Base-by-base conservation (phyloP, 2,329 filamentous ascomycete genomes). In the Westerdykella aurantiaca region DNA sequence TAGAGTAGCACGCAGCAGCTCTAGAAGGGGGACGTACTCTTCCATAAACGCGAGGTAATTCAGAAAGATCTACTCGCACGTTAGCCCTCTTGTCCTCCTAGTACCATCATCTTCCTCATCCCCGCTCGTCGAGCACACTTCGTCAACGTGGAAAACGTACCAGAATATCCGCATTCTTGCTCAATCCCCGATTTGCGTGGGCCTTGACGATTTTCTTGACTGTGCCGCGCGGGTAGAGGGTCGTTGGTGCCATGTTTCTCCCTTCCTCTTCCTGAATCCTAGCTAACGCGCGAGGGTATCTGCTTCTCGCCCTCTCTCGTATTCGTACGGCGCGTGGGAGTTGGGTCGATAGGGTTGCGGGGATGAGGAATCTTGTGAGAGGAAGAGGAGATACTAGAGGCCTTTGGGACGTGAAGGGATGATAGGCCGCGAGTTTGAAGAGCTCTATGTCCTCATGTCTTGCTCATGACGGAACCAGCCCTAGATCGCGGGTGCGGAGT, bases 151-250 rank as follows among this genome's bases (percentile, higher is more conserved):
- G 25, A n/a, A 40, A 37, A 57, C 78, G 47, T 69, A 94, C 88
- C 70, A 91, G 74, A 45, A 94, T 82, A 68, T 95, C 90, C 23
- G 83, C 85, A 67, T 93, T 90, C 68, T 88, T 93, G 72, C 83
- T 88, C 50, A 95, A 69, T 51, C 79, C 85, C 62, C 83, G 82
- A 50, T 86, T 85, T 7, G 88, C 85, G 67, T 95, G 88, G 14
- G 88, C 88, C 70, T 95, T 95, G 59, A 94, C 77, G 47, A 94
- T 91, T 68, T 89, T 90, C 69, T 89, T 93, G 56, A 95, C 76
- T 0, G 87, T 93, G 14, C 81, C 82, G 50, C 89, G 83, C 10
- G 89, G 89, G 60, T 95, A 95, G 12, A 87, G 74, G 56, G 88
- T 91, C 60, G 84, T 82, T 17, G 80, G 75, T 11, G 78, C 71